A percentile compares a stretch with the other conserved stretches of the same genome.
Conservation (phyloP, 345 rosid species). For the Pistacia integerrima region DNA sequence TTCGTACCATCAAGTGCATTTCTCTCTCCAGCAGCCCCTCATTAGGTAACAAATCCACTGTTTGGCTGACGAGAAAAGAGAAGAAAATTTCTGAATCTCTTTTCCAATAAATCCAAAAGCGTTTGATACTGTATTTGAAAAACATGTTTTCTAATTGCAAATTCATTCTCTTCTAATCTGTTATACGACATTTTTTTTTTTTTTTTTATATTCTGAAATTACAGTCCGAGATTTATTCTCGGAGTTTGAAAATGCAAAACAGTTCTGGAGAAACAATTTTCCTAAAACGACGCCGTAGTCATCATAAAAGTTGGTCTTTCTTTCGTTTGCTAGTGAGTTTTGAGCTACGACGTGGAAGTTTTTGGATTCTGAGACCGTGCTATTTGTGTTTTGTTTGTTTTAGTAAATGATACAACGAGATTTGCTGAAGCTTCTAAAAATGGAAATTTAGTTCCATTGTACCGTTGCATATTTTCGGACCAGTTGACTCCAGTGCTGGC, state of each 20-base stretch:
- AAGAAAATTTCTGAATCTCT: background rate
- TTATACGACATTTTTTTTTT: no score
- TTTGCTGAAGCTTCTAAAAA: conserved; percentile 60
- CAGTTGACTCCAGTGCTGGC: conserved; percentile 89
- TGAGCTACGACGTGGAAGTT: background rate
- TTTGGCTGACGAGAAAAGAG: conserved; percentile 22
- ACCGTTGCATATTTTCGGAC: conserved; percentile 75
- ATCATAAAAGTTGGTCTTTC: no score
- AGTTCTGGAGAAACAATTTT: no score
- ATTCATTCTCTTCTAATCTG: no score
- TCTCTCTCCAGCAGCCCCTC: conserved; percentile 29
- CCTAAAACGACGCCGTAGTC: no score
- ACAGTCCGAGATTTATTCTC: no score
- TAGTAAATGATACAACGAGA: conserved; percentile 47
- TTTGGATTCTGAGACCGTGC: background rate
- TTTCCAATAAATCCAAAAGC: background rate
- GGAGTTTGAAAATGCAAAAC: no score
- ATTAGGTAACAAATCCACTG: conserved; percentile 33
- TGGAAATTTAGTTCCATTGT: conserved; percentile 73
- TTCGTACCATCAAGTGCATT: conserved; percentile 42
- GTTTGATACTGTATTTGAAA: background rate
- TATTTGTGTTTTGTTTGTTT: conserved; percentile 11
- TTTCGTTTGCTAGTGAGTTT: background rate
- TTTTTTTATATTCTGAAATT: no score
- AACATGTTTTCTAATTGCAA: no score